A percentile compares a stretch with the other conserved stretches of the same genome.
Evolutionary conservation across 148 eudicot species (phyloP).

Genomic region (Vaccinium vitisidaea): DNA sequence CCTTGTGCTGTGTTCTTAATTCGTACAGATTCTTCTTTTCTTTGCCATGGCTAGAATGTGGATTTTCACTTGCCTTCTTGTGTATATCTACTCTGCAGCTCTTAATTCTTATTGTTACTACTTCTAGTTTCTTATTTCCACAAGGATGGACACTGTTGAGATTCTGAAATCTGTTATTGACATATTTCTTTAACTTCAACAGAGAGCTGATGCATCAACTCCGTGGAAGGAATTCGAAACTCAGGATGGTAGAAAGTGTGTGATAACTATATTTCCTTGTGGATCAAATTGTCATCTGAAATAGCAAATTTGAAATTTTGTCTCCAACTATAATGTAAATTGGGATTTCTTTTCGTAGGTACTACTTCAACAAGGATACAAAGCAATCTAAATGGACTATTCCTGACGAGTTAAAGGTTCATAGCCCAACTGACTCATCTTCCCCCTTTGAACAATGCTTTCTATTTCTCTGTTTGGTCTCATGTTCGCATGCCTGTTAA

Average conservation of each 20-base stretch:
- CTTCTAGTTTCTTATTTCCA: slow-evolving; percentile 6
- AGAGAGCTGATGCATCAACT: slow-evolving; percentile 98
- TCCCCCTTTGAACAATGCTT: not conserved
- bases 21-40: not conserved
- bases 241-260: slow-evolving; percentile 85
- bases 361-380: slow-evolving; percentile 85
- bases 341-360: slow-evolving; percentile 44
- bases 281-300: not conserved
- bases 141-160: not conserved
- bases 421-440: not conserved
- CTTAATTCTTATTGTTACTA: not conserved
- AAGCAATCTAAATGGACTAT: slow-evolving; percentile 95
- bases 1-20: not conserved
- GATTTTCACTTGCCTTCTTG: not conserved
- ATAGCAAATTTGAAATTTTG: not conserved
- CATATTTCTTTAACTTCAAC: slow-evolving; percentile 26
- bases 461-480: slow-evolving; percentile 11
- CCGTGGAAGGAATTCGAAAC: slow-evolving; percentile 99
- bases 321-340: not conserved
- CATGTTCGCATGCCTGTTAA: slow-evolving; percentile 12
- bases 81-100: not conserved
- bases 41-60: not conserved
- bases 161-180: slow-evolving; percentile 15
- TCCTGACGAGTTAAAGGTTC: slow-evolving; percentile 94
- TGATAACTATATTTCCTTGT: slow-evolving; percentile 8